These are phyloP conservation scores for Oropetium thomaeum DNA, from an alignment of 176 grass and related monocot species.

Conservation along the genomic window DNA sequence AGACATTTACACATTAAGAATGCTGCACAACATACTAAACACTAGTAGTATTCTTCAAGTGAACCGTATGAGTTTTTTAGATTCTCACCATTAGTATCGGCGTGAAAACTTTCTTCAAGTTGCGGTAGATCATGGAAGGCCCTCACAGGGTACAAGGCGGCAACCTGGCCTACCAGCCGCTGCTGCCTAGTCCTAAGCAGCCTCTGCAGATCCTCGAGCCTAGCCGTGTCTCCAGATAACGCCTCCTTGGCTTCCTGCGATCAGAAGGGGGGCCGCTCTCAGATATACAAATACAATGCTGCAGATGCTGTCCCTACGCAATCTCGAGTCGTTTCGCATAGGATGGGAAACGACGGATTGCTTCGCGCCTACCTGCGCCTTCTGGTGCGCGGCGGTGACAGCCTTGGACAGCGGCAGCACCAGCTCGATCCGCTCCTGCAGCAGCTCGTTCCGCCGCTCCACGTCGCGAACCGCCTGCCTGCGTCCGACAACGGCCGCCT, in stretches of 20 bases:
- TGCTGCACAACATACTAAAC: background rate
- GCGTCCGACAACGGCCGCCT: slow-evolving; percentile 3
- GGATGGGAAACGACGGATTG: background rate
- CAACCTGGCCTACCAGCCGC: slow-evolving; percentile 39
- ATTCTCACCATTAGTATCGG: slow-evolving; percentile 28
- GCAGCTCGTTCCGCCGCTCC: slow-evolving; percentile 11
- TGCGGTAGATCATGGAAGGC: slow-evolving; percentile 32
- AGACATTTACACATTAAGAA: background rate
- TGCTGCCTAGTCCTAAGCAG: slow-evolving; percentile 40
- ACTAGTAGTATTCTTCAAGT: background rate
- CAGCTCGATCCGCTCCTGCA: slow-evolving; percentile 34
- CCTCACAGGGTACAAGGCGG: slow-evolving; percentile 49
- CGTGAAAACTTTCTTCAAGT: background rate
- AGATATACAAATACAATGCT: too few relatives aligned
- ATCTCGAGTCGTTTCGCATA: background rate
- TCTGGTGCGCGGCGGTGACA: background rate
- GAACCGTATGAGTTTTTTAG: background rate
- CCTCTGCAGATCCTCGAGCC: slow-evolving; percentile 31
- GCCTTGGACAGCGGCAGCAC: slow-evolving; percentile 44
- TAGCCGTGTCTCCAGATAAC: slow-evolving; percentile 16
- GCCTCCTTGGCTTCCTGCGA: slow-evolving; percentile 34
- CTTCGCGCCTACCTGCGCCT: slow-evolving; percentile 20
- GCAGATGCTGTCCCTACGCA: too few relatives aligned
- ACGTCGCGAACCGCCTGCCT: background rate
- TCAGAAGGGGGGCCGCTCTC: background rate